Base-by-base conservation (phyloP, 805 yeast species). In the Grigorovia humatica region DNA sequence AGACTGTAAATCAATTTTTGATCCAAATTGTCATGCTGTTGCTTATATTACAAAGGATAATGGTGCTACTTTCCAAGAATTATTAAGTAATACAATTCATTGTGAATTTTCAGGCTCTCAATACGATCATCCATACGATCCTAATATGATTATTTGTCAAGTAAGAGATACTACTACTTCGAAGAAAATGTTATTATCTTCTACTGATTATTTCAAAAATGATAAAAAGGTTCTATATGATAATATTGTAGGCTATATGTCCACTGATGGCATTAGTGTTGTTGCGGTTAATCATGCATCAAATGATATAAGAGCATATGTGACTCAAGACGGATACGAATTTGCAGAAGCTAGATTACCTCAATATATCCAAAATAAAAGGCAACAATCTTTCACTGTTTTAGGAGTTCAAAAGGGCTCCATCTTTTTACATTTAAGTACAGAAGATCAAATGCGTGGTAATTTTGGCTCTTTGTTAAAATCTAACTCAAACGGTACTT, bases 401-500 rank as follows among this genome's bases (percentile, higher is more conserved):
- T 71, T 93, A 44, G 88, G 87, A 43, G 80, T 91, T 0, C 76
- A 76, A 29, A 75, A 88, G 0, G 78, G 82, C 35, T 79, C 95
- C 1, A 73, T 93, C 4, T 85, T 89, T 67, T 62, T 93, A 68
- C 97, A 88, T 65, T 85, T 89, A 8, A 86, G 96, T 3, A 83
- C 90, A 0, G 73, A 74, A 58, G 62, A 70, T 18, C 74, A 70
- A 12, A 46, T 59, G 1, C 80, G 76, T 15, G 60, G 69, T 9
- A 93, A 88, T 60, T 82, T 65, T 64, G 99, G 99, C 17, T 74
- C 88, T 0, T 69, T 93, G 18, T 72, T 93, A 62, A 91, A 91
- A 62, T 88, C 96, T 1, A 90, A 91, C 67, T 87, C 85, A 18
- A 88, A 88, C 59, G 99, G 99, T 55, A 88, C 97, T 0, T 79